Conservation (phyloP, 352 stramenopile species). For the Peronospora farinosa region DNA sequence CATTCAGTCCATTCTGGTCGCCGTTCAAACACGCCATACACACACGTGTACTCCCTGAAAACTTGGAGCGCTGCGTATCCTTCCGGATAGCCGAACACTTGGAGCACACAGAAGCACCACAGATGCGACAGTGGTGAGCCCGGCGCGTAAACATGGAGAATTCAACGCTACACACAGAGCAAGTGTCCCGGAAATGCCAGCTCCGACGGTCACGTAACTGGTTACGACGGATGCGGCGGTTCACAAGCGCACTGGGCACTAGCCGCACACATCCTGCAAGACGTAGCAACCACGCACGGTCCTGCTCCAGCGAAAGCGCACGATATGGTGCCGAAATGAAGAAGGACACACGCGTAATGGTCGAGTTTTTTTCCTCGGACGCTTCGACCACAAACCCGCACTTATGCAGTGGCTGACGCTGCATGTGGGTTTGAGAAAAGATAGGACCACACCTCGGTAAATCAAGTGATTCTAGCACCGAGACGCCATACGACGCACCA, state of each 20-base stretch:
- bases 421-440: constrained; percentile 43
- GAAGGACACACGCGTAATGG: constrained; percentile 68
- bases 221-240: constrained; percentile 61
- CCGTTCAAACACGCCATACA: constrained; percentile 68
- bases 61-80: constrained; percentile 32
- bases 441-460: constrained; percentile 46
- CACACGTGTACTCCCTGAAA: constrained; percentile 42
- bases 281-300: constrained; percentile 55
- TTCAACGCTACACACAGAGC: constrained; percentile 51
- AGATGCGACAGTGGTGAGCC: constrained; percentile 75
- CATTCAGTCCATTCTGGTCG: constrained; percentile 35
- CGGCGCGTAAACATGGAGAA: constrained; percentile 69
- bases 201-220: constrained; percentile 49
- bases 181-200: constrained; percentile 53
- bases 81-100: constrained; percentile 66
- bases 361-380: constrained; percentile 44
- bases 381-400: constrained; percentile 76
- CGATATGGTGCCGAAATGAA: constrained; percentile 53
- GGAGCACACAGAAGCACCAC: constrained; percentile 60
- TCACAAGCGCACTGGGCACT: constrained; percentile 63
- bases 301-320: constrained; percentile 30
- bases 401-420: constrained; percentile 41
- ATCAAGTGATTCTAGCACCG: constrained; percentile 61
- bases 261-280: constrained; percentile 46
- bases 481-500: constrained; percentile 54